A percentile compares a stretch with the other conserved stretches of the same genome.
phyloP scores from a whole-genome alignment of 108 stramenopile genomes.

The Skeletonema potamos region DNA sequence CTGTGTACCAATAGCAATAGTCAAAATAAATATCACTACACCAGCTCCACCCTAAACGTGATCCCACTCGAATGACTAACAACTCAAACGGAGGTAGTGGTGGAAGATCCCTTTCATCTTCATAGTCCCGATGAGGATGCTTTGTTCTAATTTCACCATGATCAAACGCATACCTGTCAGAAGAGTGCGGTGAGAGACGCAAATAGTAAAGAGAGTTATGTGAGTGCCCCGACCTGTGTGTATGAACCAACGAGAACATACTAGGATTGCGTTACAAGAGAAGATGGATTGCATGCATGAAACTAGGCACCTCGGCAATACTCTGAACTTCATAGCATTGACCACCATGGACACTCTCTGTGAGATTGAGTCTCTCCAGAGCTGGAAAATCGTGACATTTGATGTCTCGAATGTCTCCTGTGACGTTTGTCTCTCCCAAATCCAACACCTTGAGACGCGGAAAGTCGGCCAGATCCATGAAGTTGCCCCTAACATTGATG shows the following conservation, averaged over 20 bases:
- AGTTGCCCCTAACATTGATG: neutral
- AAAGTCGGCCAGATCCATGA: slow-evolving; percentile 15
- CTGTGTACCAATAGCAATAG: no score
- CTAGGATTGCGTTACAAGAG: neutral
- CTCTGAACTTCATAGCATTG: neutral
- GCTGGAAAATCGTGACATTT: no score
- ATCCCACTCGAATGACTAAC: neutral
- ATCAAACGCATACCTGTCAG: no score
- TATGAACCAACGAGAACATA: no score
- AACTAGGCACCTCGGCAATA: neutral
- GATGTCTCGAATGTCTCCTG: neutral
- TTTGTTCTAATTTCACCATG: no score
- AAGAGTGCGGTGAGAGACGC: no score
- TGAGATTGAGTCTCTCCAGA: neutral
- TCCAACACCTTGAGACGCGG: neutral
- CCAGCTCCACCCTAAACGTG: neutral
- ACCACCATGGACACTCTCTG: neutral
- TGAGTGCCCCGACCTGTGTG: no score
- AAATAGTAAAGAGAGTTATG: no score
- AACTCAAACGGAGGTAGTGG: neutral
- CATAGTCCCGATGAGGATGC: no score
- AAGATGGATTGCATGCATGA: neutral
- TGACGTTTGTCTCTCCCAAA: neutral
- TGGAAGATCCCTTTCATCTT: no score
- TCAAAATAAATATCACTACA: no score